Conservation (phyloP, 2,329 filamentous ascomycete genomes). For the Colletotrichum viniferum region DNA sequence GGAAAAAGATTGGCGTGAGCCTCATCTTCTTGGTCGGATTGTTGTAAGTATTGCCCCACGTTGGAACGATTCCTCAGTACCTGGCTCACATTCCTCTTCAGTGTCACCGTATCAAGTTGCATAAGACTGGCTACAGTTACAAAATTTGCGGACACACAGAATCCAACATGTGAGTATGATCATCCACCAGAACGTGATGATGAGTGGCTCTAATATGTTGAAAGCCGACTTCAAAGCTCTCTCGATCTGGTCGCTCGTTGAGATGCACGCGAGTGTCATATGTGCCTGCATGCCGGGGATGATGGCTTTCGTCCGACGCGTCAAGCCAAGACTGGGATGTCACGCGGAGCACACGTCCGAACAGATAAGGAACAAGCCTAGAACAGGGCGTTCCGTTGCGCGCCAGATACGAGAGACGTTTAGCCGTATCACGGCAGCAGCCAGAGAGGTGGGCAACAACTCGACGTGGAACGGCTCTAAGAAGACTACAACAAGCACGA, state of each 20-base stretch:
- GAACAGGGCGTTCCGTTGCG: not conserved
- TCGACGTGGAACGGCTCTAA: not conserved
- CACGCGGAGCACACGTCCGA: not conserved
- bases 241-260: constrained; percentile 2
- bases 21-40: constrained; percentile 6
- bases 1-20: constrained; percentile 2
- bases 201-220: not conserved
- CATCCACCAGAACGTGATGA: not conserved
- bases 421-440: not conserved
- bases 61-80: not conserved
- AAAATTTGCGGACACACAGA: not conserved
- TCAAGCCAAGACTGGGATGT: not conserved
- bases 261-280: constrained; percentile 15
- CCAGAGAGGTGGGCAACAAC: not conserved
- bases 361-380: not conserved
- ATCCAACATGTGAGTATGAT: not conserved
- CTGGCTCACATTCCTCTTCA: not conserved
- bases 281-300: constrained; percentile 17
- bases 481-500: not conserved
- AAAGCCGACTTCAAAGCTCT: constrained; percentile 1
- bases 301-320: constrained; percentile 2
- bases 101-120: constrained; percentile 1
- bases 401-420: not conserved
- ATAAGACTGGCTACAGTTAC: not conserved
- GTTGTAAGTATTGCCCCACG: not conserved